Evolutionary conservation across 495 filamentous ascomycete species (phyloP).

Genomic region (Penicillium tannophilum): DNA sequence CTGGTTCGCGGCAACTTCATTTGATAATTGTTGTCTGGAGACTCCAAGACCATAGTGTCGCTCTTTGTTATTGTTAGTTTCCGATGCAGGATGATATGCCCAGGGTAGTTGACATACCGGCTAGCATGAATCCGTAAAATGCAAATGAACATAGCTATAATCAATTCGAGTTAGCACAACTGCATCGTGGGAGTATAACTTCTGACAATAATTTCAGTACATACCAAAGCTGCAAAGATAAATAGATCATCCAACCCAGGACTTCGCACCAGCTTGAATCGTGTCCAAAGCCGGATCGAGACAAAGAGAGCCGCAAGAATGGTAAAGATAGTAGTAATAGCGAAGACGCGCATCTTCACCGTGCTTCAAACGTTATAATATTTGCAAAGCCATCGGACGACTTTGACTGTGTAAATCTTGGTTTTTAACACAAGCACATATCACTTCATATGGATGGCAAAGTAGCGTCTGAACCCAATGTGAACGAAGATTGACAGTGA

Average conservation of each 20-base stretch:
- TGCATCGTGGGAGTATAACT: no score
- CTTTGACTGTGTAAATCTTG: not conserved
- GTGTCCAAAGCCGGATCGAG: slow-evolving; percentile 33
- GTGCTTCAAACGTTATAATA: not conserved
- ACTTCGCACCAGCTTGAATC: slow-evolving; percentile 33
- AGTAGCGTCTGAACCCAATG: no score
- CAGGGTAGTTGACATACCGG: slow-evolving; percentile 25
- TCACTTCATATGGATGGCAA: not conserved
- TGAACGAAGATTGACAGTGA: no score
- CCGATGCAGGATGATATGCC: not conserved
- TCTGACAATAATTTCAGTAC: not conserved
- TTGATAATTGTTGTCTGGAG: not conserved
- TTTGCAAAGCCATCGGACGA: not conserved
- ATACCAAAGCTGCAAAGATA: slow-evolving; percentile 35
- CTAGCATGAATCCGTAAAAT: slow-evolving; percentile 31
- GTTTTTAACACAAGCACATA: not conserved
- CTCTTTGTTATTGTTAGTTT: slow-evolving; percentile 21
- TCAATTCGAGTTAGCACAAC: not conserved
- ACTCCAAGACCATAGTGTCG: slow-evolving; percentile 21
- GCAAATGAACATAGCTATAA: slow-evolving; percentile 22
- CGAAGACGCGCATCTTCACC: slow-evolving; percentile 20
- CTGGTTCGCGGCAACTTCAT: slow-evolving; percentile 7
- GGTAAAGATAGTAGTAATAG: slow-evolving; percentile 28
- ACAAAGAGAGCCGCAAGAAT: slow-evolving; percentile 31
- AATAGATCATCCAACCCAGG: slow-evolving; percentile 42